Percentiles rank a stretch among this genome's conserved stretches.
phyloP scores from a whole-genome alignment of 73 alveolate species.

The Tetrahymena thermophila region DNA sequence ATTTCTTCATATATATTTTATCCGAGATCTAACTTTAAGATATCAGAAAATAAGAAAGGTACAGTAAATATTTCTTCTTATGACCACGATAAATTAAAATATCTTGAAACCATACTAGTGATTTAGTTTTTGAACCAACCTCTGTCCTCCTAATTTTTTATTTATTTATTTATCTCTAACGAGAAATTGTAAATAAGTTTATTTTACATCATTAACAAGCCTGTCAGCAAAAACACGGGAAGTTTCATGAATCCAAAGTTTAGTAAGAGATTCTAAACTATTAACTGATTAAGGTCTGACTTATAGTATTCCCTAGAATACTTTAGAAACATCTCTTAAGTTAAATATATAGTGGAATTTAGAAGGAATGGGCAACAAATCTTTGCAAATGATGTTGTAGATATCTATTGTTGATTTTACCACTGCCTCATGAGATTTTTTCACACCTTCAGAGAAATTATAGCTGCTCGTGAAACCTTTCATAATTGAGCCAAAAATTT shows the following conservation, averaged over 20 bases:
- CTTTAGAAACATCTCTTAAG: slow-evolving; percentile 87
- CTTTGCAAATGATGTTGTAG: slow-evolving; percentile 69
- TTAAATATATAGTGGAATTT: slow-evolving; percentile 94
- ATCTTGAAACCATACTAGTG: not conserved
- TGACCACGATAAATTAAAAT: not conserved
- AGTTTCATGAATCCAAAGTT: slow-evolving; percentile 87
- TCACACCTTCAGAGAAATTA: slow-evolving; percentile 75
- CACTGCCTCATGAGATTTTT: slow-evolving; percentile 75
- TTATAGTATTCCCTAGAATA: slow-evolving; percentile 72
- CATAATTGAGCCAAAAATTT: slow-evolving; percentile 62
- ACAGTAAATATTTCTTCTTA: not conserved
- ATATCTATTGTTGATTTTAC: slow-evolving; percentile 80
- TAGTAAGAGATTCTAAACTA: slow-evolving; percentile 65
- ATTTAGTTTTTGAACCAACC: slow-evolving; percentile 40
- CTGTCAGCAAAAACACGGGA: slow-evolving; percentile 98
- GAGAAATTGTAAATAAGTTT: slow-evolving; percentile 71
- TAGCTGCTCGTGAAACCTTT: slow-evolving; percentile 52
- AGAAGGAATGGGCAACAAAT: slow-evolving; percentile 87
- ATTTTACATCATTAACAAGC: slow-evolving; percentile 77
- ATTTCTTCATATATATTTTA: slow-evolving; percentile 93
- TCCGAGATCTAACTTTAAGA: slow-evolving; percentile 85
- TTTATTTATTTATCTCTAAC: slow-evolving; percentile 53
- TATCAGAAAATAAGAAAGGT: slow-evolving; percentile 31
- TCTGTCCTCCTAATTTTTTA: slow-evolving; percentile 81
- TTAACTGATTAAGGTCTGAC: slow-evolving; percentile 59